phyloP scores from a whole-genome alignment of 768 basidiomycete genomes.

The Mrakia blollopis region DNA sequence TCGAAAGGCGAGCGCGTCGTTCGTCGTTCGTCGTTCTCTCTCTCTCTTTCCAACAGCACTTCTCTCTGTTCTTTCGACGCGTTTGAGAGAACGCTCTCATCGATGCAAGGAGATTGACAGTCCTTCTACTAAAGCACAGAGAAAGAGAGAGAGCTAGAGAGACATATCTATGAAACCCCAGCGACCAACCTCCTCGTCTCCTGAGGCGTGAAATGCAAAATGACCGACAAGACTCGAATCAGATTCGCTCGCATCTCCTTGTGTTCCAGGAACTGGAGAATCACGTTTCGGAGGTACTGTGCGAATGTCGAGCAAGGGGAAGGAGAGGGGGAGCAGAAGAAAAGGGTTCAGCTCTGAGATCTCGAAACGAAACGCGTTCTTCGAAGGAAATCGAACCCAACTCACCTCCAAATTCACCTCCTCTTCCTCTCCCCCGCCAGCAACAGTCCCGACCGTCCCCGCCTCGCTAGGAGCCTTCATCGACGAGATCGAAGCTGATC shows the following conservation, averaged over 20 bases:
- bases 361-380: neutral
- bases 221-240: slow-evolving; percentile 83
- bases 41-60: no score
- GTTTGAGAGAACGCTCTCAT: no score
- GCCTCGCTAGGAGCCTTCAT: neutral
- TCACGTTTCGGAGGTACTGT: slow-evolving; percentile 83
- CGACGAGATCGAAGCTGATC: no score
- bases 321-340: neutral
- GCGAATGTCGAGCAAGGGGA: neutral
- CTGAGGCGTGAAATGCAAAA: slow-evolving; percentile 89
- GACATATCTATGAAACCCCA: slow-evolving; percentile 14
- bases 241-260: slow-evolving; percentile 97
- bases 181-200: slow-evolving; percentile 76
- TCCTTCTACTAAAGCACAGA: no score
- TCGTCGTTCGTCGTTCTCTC: no score
- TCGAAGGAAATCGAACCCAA: slow-evolving; percentile 23
- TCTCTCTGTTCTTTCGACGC: no score
- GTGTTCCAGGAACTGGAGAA: slow-evolving; percentile 94
- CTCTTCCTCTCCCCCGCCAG: slow-evolving; percentile 60
- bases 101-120: no score
- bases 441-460: neutral
- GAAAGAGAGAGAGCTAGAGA: neutral
- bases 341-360: neutral
- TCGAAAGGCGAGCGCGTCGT: no score
- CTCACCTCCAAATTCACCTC: slow-evolving; percentile 77